Percentiles rank a stretch among this genome's conserved stretches.
Conservation (phyloP, 345 rosid species). For the Euphorbia tirucalli region DNA sequence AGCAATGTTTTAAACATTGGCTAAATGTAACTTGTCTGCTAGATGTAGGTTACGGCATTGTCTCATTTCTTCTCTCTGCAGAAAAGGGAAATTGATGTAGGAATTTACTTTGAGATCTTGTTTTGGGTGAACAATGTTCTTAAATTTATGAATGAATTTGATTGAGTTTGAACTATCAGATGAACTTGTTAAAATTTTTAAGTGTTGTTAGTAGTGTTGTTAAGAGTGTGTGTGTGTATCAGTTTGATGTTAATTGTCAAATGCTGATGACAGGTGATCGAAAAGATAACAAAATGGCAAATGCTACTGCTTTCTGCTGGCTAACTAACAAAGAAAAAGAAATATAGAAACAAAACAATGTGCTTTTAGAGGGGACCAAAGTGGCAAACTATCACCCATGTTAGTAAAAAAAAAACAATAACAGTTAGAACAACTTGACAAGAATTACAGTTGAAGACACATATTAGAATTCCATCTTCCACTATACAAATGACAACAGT, state of each 20-base stretch:
- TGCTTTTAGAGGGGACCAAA: background rate
- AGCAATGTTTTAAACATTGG: background rate
- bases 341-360: background rate
- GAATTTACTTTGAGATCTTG: background rate
- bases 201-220: too few relatives aligned
- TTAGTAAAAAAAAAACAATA: background rate
- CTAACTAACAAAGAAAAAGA: background rate
- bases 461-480: background rate
- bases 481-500: background rate
- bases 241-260: too few relatives aligned
- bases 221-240: too few relatives aligned
- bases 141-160: background rate
- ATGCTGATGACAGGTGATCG: too few relatives aligned
- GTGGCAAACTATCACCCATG: background rate
- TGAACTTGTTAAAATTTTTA: background rate
- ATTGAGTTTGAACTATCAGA: background rate
- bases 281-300: too few relatives aligned
- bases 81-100: background rate
- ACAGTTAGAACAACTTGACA: background rate
- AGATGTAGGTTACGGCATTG: background rate
- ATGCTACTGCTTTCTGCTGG: background rate
- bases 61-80: constrained; percentile 7
- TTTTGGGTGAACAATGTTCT: background rate
- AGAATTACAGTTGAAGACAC: background rate
- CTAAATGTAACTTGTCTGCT: background rate